phyloP scores from a whole-genome alignment of 306 rosid species.

The Luffa aegyptiaca region DNA sequence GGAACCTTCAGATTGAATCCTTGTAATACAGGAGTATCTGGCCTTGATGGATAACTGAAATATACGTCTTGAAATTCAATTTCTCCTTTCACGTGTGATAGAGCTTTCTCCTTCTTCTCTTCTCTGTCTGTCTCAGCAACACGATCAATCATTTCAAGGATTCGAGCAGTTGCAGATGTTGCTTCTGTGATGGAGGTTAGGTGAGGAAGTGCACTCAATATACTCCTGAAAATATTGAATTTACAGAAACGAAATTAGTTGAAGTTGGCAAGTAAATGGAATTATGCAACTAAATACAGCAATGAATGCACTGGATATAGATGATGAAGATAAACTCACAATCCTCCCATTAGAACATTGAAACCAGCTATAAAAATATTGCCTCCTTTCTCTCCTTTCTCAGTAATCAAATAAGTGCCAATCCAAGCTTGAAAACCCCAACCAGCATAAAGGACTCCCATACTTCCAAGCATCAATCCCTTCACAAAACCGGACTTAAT shows the following conservation, averaged over 20 bases:
- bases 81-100: constrained; percentile 76
- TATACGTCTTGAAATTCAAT: constrained; percentile 45
- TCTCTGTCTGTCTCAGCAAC: constrained; percentile 59
- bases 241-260: constrained; percentile 1
- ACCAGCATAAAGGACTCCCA: constrained; percentile 70
- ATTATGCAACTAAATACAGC: not conserved
- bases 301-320: not conserved
- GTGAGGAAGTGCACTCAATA: constrained; percentile 83
- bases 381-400: constrained; percentile 69
- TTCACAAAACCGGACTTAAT: constrained; percentile 61
- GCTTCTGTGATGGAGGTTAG: constrained; percentile 73
- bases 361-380: constrained; percentile 78
- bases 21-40: constrained; percentile 47
- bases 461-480: constrained; percentile 84
- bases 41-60: constrained; percentile 71
- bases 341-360: constrained; percentile 85
- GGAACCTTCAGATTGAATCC: constrained; percentile 57
- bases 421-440: constrained; percentile 99
- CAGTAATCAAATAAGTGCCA: constrained; percentile 60
- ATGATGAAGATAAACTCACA: constrained; percentile 43
- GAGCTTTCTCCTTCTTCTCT: constrained; percentile 62
- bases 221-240: constrained; percentile 43
- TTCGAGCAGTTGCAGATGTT: constrained; percentile 48
- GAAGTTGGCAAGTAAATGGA: not conserved
- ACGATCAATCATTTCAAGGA: constrained; percentile 60